A percentile compares a stretch with the other conserved stretches of the same genome.
These are phyloP conservation scores for Pseudocercospora pini-densiflorae DNA, from an alignment of 2,329 filamentous ascomycete species.

Conservation along the genomic window DNA sequence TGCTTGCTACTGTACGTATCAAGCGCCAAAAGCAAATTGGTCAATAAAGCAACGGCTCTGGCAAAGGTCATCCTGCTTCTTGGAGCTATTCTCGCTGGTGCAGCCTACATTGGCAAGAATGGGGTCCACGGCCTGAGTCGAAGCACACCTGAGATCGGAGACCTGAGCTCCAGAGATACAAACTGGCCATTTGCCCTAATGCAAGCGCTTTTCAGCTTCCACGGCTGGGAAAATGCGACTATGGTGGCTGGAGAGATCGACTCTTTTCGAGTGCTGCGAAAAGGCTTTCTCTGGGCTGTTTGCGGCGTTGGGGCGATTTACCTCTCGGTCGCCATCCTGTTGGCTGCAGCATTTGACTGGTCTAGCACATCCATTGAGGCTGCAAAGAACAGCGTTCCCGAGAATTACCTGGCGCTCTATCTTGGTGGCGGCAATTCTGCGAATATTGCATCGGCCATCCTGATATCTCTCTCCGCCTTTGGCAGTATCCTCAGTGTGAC, in stretches of 20 bases:
- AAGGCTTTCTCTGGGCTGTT: conserved; percentile 18
- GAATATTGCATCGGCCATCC: conserved; percentile 6
- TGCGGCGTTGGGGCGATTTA: conserved; percentile 13
- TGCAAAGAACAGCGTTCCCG: conserved; percentile 3
- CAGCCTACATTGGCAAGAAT: conserved; percentile 3
- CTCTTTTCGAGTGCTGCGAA: conserved; percentile 9
- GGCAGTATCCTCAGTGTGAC: conserved; percentile 22
- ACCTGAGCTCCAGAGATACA: not conserved
- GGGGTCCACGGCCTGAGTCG: not conserved
- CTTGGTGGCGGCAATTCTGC: conserved; percentile 1
- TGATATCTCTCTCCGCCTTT: conserved; percentile 17
- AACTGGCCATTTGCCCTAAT: conserved; percentile 17
- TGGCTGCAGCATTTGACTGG: conserved; percentile 13
- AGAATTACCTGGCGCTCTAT: conserved; percentile 9
- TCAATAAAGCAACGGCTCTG: conserved; percentile 19
- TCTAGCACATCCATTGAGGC: not conserved
- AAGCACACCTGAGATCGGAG: not conserved
- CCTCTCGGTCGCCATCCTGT: conserved; percentile 10
- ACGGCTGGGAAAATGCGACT: conserved; percentile 24
- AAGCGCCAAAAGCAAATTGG: conserved; percentile 3
- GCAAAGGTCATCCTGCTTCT: conserved; percentile 20
- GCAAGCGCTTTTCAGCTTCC: conserved; percentile 21
- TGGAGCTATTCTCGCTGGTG: conserved; percentile 13
- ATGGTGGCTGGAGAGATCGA: conserved; percentile 19
- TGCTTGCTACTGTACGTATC: conserved; percentile 18